phyloP scores from a whole-genome alignment of 306 rosid genomes.

The Datisca glomerata region DNA sequence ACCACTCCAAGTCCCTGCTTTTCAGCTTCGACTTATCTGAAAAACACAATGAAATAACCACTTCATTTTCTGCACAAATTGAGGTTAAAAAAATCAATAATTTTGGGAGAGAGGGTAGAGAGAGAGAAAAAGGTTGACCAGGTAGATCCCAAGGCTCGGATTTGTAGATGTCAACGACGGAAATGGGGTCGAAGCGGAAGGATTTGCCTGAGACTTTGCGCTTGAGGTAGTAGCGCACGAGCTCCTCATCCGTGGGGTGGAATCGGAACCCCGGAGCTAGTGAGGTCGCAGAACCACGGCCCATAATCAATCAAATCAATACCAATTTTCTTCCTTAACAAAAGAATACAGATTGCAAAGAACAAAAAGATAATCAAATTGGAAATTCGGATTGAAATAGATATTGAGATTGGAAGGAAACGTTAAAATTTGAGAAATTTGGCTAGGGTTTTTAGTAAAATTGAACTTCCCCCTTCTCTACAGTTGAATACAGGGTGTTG shows the following conservation, averaged over 20 bases:
- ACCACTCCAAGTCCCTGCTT: conserved; percentile 81
- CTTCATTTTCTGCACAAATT: background rate
- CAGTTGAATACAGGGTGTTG: too few species aligned
- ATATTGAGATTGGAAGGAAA: background rate
- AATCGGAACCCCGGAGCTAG: conserved; percentile 88
- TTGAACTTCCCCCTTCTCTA: too few species aligned
- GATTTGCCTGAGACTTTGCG: conserved; percentile 47
- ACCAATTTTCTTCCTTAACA: too few species aligned
- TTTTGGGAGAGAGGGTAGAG: conserved; percentile 2
- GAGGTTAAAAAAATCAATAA: background rate
- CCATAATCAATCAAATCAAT: conserved; percentile 22
- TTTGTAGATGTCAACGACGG: conserved; percentile 60
- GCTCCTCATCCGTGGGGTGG: conserved; percentile 90
- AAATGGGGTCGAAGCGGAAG: conserved; percentile 43
- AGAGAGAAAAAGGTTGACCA: conserved; percentile 26
- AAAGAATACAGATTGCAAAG: too few species aligned
- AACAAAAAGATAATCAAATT: too few species aligned
- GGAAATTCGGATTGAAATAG: background rate
- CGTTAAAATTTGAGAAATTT: background rate
- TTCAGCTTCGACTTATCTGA: conserved; percentile 62
- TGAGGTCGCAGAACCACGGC: conserved; percentile 20
- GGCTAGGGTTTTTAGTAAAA: conserved; percentile 18
- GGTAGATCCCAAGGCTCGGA: conserved; percentile 96
- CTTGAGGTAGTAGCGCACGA: conserved; percentile 56
- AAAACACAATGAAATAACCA: background rate